A percentile compares a stretch with the other conserved stretches of the same genome.
Evolutionary conservation across 495 filamentous ascomycete genomes (phyloP).

Genomic region (Aspergillus avenaceus): DNA sequence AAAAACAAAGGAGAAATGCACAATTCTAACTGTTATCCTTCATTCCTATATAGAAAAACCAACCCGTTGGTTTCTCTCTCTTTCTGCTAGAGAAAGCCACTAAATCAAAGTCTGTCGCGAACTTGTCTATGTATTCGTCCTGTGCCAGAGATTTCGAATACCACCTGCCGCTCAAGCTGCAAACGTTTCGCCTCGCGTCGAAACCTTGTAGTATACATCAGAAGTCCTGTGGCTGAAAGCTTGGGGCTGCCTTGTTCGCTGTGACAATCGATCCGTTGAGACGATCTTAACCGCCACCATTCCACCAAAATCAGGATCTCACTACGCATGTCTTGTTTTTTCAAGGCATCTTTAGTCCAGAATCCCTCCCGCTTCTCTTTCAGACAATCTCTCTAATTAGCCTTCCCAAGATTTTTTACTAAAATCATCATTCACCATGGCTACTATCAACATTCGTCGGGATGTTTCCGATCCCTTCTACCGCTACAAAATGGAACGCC

Average conservation of each 20-base stretch:
- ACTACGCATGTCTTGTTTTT: slow-evolving; percentile 53
- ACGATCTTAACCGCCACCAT: slow-evolving; percentile 43
- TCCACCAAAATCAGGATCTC: slow-evolving; percentile 49
- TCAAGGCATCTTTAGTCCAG: slow-evolving; percentile 38
- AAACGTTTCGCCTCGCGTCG: slow-evolving; percentile 84
- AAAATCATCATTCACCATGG: slow-evolving; percentile 65
- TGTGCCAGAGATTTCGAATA: slow-evolving; percentile 70
- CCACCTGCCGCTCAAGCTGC: slow-evolving; percentile 88
- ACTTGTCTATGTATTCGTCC: slow-evolving; percentile 80
- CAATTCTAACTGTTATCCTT: slow-evolving; percentile 22
- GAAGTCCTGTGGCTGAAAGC: slow-evolving; percentile 79
- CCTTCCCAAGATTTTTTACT: slow-evolving; percentile 13
- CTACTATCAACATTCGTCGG: slow-evolving; percentile 94
- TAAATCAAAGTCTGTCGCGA: slow-evolving; percentile 28
- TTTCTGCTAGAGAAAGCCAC: slow-evolving; percentile 35
- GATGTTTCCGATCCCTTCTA: slow-evolving; percentile 99
- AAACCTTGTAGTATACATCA: slow-evolving; percentile 83
- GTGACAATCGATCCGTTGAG: slow-evolving; percentile 22
- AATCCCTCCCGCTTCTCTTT: slow-evolving; percentile 35
- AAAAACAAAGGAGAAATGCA: slow-evolving; percentile 20
- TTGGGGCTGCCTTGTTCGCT: slow-evolving; percentile 18
- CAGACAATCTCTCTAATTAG: slow-evolving; percentile 11
- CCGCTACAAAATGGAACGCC: slow-evolving; percentile 99
- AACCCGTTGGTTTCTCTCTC: slow-evolving; percentile 33
- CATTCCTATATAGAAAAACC: slow-evolving; percentile 23